Evolutionary conservation across 139 green algal genomes (phyloP), one percentile per base, ranked within the genome.

Genomic region (Tetratostichococcus sp.): DNA sequence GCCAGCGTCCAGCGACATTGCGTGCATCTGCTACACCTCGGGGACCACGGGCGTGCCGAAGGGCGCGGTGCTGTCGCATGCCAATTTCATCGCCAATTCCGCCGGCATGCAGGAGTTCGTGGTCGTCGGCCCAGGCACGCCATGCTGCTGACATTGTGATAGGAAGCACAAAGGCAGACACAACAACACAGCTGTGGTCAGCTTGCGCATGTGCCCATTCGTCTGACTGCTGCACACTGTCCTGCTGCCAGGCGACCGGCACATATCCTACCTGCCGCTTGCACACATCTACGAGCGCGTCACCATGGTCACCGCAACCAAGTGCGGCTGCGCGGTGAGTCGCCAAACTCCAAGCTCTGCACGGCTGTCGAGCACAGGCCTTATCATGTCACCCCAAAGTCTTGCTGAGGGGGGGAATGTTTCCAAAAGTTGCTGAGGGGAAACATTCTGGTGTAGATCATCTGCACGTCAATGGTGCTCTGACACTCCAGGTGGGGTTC

Each of bases 11-110:
- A 78, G 78, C 25, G 93, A 97, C 76, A 70, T 93, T 1, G 93
- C 91, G 34, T 92, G 88, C n/a, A 92, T 99, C 35, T 97, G 91
- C 84, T 99, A 99, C 89, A 99, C 95, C n/a, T 91, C 76, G 62
- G 93, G 93, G 43, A 97, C 93, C 32, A 93, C 92, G 4, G 93
- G 93, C 23, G 85, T 91, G 35, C 93, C 93, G 68, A 98, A 97
- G 82, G 92, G 93, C 30, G 93, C 86, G n/a, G 78, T 97, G 69
- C 78, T 97, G 28, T 93, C 82, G 0, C 93, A 97, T 79, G 74
- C 35, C 74, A 92, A 89, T 83, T 74, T 97, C 43, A 84, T 98
- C 22, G 87, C 93, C 65, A 88, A 91, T 69, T 76, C 84, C 19
- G 91, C 89, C 32, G 89, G 84, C 70, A 35, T 62, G 50, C 11